Evolutionary conservation across 2,329 filamentous ascomycete genomes (phyloP), one percentile per base, ranked within the genome.

Genomic region (Aspergillus sp.): DNA sequence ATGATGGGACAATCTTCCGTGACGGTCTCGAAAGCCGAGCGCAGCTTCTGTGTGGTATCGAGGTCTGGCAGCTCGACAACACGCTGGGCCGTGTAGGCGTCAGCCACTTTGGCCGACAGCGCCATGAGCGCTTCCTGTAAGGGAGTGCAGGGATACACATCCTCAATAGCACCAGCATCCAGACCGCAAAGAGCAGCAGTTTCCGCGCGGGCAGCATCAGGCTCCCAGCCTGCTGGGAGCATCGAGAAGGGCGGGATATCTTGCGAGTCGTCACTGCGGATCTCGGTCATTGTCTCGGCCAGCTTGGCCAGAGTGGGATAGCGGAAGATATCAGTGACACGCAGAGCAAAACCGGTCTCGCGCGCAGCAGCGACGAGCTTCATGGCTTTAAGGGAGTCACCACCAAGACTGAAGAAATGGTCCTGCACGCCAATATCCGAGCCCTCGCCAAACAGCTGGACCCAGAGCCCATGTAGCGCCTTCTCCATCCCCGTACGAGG

Each of bases 1-100:
- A 77, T 60, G 14, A 76, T 71, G 4, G 71, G 64, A 14, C 62
- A 58, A 11, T 65, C 62, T 10, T 62, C 49, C 0, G 70, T 60
- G 2, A 68, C 59, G 10, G 55, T 55, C 17, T 70, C 60, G 70
- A 71, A 77, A 1, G 72, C 68, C 3, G 56, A 47, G 43, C 66
- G 67, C 58, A 76, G 67, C 3, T 43, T 36, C 11, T 13, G 19
- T 4, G 20, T 7, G 16, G 53, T 45, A 13, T 47, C 14, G 16
- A 44, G 23, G 14, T 25, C 32, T 5, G 36, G 46, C 9, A 58
- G 38, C 23, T 47, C 14, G 29, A 52, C 52, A 4, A 53, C 52
- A 31, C 45, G 21, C 13, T 43, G 40, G 2, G n/a, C 17, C 21
- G 48, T 48, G 23, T 53, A 59, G 4, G 45, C 14, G 5, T 21